Evolutionary conservation across 495 filamentous ascomycete species (phyloP).

Genomic region (Penicillium paxilli): DNA sequence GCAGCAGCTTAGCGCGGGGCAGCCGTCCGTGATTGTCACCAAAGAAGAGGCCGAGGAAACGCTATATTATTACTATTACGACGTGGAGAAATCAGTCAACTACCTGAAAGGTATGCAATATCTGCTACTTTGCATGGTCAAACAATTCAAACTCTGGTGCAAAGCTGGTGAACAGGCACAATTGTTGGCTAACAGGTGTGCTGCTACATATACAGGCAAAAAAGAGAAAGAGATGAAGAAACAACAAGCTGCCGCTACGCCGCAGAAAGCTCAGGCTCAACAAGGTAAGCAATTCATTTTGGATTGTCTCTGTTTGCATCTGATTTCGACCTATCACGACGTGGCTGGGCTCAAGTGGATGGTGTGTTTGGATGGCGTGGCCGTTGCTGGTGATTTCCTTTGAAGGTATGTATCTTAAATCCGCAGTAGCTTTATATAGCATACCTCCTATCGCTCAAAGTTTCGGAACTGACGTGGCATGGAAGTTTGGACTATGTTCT

Average conservation of each 20-base stretch:
- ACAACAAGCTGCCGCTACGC: constrained; percentile 36
- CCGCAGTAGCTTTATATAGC: constrained; percentile 5
- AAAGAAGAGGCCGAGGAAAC: constrained; percentile 78
- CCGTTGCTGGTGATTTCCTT: background rate
- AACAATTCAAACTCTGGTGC: background rate
- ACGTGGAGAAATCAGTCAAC: constrained; percentile 77
- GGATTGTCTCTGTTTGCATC: constrained; percentile 10
- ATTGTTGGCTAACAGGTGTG: background rate
- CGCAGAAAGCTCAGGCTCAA: constrained; percentile 32
- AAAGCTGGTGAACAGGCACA: background rate
- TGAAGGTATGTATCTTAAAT: constrained; percentile 16
- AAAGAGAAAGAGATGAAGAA: constrained; percentile 43
- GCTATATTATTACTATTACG: constrained; percentile 95
- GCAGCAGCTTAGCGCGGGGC: constrained; percentile 38
- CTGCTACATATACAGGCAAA: constrained; percentile 33
- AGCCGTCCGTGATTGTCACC: constrained; percentile 40
- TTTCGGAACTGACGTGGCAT: constrained; percentile 35
- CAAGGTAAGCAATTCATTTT: constrained; percentile 49
- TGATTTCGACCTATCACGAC: constrained; percentile 7
- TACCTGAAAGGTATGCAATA: constrained; percentile 66
- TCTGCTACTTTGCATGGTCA: background rate
- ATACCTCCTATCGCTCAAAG: constrained; percentile 10
- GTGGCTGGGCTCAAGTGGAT: constrained; percentile 35
- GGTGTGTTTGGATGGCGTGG: background rate
- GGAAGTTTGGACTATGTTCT: constrained; percentile 41